Evolutionary conservation across 2,329 filamentous ascomycete genomes (phyloP), one percentile per base, ranked within the genome.

Genomic region (Trichoderma citrinoviride): DNA sequence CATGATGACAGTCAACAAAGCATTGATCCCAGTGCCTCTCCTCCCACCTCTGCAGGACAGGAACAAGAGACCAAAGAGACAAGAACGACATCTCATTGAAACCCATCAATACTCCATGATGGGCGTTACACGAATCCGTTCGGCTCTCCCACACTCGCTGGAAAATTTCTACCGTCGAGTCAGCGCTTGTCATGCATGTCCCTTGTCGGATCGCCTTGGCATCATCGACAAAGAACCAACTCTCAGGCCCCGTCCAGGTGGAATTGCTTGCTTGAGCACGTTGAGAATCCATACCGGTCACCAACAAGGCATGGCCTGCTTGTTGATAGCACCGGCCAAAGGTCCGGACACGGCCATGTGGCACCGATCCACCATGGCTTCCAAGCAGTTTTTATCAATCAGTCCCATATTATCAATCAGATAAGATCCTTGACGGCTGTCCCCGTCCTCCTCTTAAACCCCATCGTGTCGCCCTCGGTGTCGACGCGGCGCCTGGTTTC

Each of bases 171-270:
- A 27, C 14, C 40, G 21, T 29, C 57, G 17, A 23, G 47, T 61
- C 57, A 61, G 57, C 57, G 23, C 57, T 61, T 61, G 57, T 52
- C 57, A 61, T 61, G 47, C 57, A 52, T 61, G 27, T 50, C 21
- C 47, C 57, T 61, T 17, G 57, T 52, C 33, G n/a, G n/a, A 29
- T 2, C 25, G 37, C 43, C 57, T 61, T 61, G 57, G 57, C 57
- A 53, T 43, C 17, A 25, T 33, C 37, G 23, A 43, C 33, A 12
- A 6, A 61, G 46, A n/a, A 33, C 57, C 33, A 21, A 23, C 25
- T 61, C 46, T 61, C 47, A 37, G 47, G 5, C n/a, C 43, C 52
- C 37, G 3, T 29, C 37, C 41, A 19, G 23, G 17, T 29, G 23
- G 12, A 56, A 44, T 29, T 41, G 17, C 17, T 56, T 25, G 40